Base-by-base conservation (phyloP, 306 rosid species). In the Coriaria nepalensis region DNA sequence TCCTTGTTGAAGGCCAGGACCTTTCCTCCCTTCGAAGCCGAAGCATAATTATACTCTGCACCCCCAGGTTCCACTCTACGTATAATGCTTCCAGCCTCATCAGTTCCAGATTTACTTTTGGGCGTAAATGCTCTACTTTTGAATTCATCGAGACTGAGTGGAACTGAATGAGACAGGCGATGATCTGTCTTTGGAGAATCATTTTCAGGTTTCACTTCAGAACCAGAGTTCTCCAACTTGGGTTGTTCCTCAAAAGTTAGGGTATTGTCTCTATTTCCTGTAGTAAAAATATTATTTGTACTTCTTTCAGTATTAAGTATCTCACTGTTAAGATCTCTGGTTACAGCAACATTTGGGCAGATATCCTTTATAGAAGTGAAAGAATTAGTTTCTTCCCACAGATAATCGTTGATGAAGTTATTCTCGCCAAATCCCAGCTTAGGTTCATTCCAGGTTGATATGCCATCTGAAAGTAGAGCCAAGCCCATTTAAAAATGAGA, bases 1-100 rank as follows among this genome's bases (percentile, higher is more conserved):
- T 92, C 98, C 80, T 82, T 92, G 73, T 85, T 92, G 50, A 78
- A 85, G 68, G 75, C 86, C 75, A 92, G 75, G 45, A 92, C 86
- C 73, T 85, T 92, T n/a, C 96, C 92, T 58, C 98, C 98, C 69
- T 92, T 92, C n/a, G 98, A 77, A 14, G 85, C 93, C 5, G 93
- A 92, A 36, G 98, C 98, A 65, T 85, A 85, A 63, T 92, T 92
- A 76, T 85, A 75, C 62, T 77, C 83, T 41, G 77, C 71, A 40
- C 98, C 98, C 36, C 88, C 83, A 47, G 96, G 94, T 70, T 92
- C 96, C 47, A 79, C 75, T 70, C 94, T 79, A 51, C 77, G 98
- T 54, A 60, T 78, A 40, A 80, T 65, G 55, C 57, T 72, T 72
- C 72, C 78, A 55, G 85, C 57, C 47, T 64, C 72, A 42, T 76